Evolutionary conservation across 1,139 yeast genomes (phyloP).

Genomic region (Blastobotrys petasosporus): DNA sequence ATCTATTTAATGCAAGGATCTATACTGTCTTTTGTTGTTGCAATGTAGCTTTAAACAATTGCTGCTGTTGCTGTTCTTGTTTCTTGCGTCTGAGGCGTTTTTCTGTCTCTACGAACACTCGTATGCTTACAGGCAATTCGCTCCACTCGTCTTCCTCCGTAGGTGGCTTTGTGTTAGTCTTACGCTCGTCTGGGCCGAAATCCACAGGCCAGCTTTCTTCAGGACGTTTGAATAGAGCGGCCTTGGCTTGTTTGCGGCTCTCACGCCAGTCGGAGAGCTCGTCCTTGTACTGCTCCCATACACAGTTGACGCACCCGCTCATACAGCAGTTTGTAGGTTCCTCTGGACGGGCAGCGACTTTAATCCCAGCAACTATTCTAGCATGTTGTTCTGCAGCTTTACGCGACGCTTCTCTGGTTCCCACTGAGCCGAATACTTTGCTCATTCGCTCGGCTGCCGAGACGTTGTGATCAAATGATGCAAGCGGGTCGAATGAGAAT

Average conservation of each 20-base stretch:
- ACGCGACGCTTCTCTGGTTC: slow-evolving; percentile 33
- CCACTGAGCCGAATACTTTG: slow-evolving; percentile 36
- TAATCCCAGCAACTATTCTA: slow-evolving; percentile 55
- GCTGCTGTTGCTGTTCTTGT: slow-evolving; percentile 6
- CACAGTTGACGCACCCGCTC: slow-evolving; percentile 96
- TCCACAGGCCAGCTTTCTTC: slow-evolving; percentile 66
- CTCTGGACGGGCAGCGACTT: slow-evolving; percentile 71
- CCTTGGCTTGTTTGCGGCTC: slow-evolving; percentile 55
- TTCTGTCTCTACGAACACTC: slow-evolving; percentile 81
- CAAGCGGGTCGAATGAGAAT: slow-evolving; percentile 24
- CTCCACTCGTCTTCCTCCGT: slow-evolving; percentile 50
- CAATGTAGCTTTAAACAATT: background rate
- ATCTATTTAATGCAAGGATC: background rate
- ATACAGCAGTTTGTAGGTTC: slow-evolving; percentile 97
- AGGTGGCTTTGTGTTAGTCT: slow-evolving; percentile 7
- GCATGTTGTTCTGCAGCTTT: slow-evolving; percentile 28
- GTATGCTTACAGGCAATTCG: slow-evolving; percentile 67
- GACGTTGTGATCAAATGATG: slow-evolving; percentile 14
- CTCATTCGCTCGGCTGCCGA: slow-evolving; percentile 17
- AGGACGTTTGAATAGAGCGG: slow-evolving; percentile 35
- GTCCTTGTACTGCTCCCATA: slow-evolving; percentile 89
- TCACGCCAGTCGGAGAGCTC: slow-evolving; percentile 78
- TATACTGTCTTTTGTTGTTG: slow-evolving; percentile 4
- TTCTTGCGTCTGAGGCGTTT: slow-evolving; percentile 49
- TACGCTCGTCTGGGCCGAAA: slow-evolving; percentile 48